Evolutionary conservation across 1,284 basidiomycete genomes (phyloP), one percentile per base, ranked within the genome.

Genomic region (Marasmius oreades): DNA sequence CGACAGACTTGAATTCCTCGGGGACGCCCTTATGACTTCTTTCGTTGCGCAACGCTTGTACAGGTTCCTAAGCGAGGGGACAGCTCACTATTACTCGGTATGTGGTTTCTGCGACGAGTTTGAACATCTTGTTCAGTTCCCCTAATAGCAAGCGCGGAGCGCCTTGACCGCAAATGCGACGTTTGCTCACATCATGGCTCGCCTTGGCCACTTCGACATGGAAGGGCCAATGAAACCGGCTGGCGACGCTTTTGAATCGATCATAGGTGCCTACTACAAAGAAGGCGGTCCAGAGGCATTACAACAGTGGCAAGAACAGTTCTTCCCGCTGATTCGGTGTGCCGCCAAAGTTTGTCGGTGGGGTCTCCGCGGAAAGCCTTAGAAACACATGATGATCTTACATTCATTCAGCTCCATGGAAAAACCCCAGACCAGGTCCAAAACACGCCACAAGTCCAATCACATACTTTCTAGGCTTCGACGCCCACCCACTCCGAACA

Each of bases 211-310:
- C 31, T 52, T 55, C 51, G 46, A 58, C 28, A n/a, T 55, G n/a
- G 50, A 37, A 6, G 53, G 61, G 12, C 46, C 37, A 14, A 57
- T 63, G 0, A 70, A 68, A 56, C 56, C 57, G 14, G 59, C 61
- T 43, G 68, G 63, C 6, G 68, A 68, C 56, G 64, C 64, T 2
- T 67, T 68, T 58, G 67, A 68, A 54, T 59, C 63, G 10, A 64
- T 68, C 42, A 59, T 69, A 11, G 67, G 64, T 20, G 61, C 60
- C 8, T 66, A 61, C 53, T 57, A 65, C 37, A 53, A 54, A 26
- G 65, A 67, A 54, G 37, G 39, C 34, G 64, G 66, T 28, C 42
- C 51, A 6, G 57, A 55, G 18, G 60, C 55, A 11, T 61, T 68
- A 43, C 53, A 63, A 44, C 18, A 52, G 12, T 69, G 66, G 62